These are phyloP conservation scores for Ceratobasidium sp. DNA, from an alignment of 1,284 basidiomycete species.

Conservation along the genomic window DNA sequence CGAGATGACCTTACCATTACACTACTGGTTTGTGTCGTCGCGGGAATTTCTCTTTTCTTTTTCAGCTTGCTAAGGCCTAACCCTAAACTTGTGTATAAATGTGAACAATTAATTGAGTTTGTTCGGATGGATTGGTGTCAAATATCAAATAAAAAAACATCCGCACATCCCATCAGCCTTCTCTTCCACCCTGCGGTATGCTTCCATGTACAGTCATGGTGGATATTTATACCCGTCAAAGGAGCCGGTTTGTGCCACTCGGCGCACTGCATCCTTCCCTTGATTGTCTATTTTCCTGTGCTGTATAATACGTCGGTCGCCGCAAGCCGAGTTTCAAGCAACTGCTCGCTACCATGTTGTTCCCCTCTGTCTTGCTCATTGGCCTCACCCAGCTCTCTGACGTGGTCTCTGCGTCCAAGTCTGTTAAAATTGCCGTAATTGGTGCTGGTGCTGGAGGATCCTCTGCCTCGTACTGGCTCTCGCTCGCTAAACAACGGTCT, in stretches of 20 bases:
- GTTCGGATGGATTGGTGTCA: not conserved
- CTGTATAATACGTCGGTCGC: conserved; percentile 4
- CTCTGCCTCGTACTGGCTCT: conserved; percentile 80
- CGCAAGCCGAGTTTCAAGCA: not conserved
- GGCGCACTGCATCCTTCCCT: no score
- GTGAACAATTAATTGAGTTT: not conserved
- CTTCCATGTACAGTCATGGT: no score
- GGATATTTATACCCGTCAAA: no score
- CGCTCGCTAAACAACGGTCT: conserved; percentile 77
- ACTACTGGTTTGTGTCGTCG: conserved; percentile 40
- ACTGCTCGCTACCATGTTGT: not conserved
- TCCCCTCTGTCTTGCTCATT: conserved; percentile 1
- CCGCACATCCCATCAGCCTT: no score
- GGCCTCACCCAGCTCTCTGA: conserved; percentile 20
- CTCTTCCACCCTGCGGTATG: no score
- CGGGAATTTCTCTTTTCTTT: conserved; percentile 35
- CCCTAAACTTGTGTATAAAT: conserved; percentile 17
- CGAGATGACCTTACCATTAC: conserved; percentile 39
- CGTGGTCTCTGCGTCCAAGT: conserved; percentile 4
- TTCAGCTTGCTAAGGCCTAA: conserved; percentile 25
- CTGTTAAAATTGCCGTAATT: conserved; percentile 74
- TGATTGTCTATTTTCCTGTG: no score
- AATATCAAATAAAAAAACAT: no score
- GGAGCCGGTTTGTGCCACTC: no score
- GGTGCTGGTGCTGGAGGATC: conserved; percentile 80